Conservation (phyloP, 2,329 filamentous ascomycete species). For the Lasiodiplodia citricola region DNA sequence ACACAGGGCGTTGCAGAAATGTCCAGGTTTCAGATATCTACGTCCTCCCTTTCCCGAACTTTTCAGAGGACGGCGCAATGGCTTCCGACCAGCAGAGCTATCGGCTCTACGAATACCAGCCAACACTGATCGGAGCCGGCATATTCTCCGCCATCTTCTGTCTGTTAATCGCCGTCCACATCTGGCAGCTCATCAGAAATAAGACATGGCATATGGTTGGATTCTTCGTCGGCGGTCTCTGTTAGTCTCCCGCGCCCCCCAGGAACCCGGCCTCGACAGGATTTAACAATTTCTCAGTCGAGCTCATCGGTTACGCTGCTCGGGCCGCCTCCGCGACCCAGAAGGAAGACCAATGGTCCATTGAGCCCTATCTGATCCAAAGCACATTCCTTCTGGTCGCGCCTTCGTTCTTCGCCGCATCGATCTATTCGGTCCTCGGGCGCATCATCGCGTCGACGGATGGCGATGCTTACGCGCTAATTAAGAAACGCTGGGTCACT, state of each 20-base stretch:
- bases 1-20: neutral
- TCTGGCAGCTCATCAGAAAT: constrained; percentile 43
- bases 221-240: constrained; percentile 57
- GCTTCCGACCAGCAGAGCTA: neutral
- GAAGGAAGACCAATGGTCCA: constrained; percentile 36
- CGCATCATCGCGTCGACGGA: constrained; percentile 45
- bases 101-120: constrained; percentile 39
- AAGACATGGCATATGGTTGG: constrained; percentile 59
- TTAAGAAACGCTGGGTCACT: constrained; percentile 44
- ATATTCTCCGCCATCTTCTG: constrained; percentile 38
- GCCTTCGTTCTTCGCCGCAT: constrained; percentile 54
- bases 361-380: constrained; percentile 51
- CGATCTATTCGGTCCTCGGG: constrained; percentile 51
- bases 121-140: constrained; percentile 36
- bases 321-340: constrained; percentile 40
- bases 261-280: no score
- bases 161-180: constrained; percentile 42
- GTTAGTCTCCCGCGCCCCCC: constrained; percentile 41
- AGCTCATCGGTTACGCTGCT: constrained; percentile 57
- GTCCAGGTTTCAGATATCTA: neutral
- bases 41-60: no score
- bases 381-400: constrained; percentile 51
- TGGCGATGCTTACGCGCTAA: constrained; percentile 42
- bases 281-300: constrained; percentile 44
- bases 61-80: neutral